These are phyloP conservation scores for Auriculariales sp. DNA, from an alignment of 768 basidiomycete genomes.

Conservation along the genomic window DNA sequence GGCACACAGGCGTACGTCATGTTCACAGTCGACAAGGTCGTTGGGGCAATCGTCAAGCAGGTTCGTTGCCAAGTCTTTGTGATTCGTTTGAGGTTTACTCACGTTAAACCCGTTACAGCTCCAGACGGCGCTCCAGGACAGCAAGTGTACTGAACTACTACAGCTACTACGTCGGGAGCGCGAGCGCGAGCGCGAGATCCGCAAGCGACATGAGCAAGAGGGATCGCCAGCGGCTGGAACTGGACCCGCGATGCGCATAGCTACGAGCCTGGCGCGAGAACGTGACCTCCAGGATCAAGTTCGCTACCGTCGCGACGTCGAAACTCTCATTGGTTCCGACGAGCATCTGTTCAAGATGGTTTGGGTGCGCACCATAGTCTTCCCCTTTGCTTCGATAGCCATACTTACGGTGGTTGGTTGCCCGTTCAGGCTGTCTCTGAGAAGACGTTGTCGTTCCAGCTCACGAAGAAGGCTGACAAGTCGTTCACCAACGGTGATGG, in stretches of 20 bases:
- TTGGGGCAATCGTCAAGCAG: slow-evolving; percentile 82
- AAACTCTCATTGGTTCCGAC: slow-evolving; percentile 58
- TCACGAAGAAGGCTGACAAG: slow-evolving; percentile 69
- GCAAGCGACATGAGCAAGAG: not conserved
- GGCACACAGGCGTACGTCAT: slow-evolving; percentile 75
- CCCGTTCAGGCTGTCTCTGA: slow-evolving; percentile 40
- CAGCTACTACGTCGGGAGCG: slow-evolving; percentile 60
- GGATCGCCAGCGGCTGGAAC: too few species aligned
- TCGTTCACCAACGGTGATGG: slow-evolving; percentile 16
- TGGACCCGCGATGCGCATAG: not conserved
- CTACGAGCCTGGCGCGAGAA: slow-evolving; percentile 17
- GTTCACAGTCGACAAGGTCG: slow-evolving; percentile 88
- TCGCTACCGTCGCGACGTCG: slow-evolving; percentile 49
- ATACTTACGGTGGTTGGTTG: not conserved
- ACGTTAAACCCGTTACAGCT: slow-evolving; percentile 25
- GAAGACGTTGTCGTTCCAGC: slow-evolving; percentile 54
- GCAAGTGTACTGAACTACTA: slow-evolving; percentile 56
- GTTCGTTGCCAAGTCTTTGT: slow-evolving; percentile 18
- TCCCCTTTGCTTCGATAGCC: not conserved
- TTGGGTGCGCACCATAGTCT: slow-evolving; percentile 40
- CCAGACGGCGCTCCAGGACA: slow-evolving; percentile 52
- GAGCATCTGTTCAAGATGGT: slow-evolving; percentile 70
- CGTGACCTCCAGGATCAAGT: slow-evolving; percentile 62
- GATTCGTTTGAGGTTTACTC: not conserved
- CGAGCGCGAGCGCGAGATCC: slow-evolving; percentile 11